A percentile compares a stretch with the other conserved stretches of the same genome.
phyloP scores from a whole-genome alignment of 805 yeast genomes.

The Metschnikowia cerradonensis region DNA sequence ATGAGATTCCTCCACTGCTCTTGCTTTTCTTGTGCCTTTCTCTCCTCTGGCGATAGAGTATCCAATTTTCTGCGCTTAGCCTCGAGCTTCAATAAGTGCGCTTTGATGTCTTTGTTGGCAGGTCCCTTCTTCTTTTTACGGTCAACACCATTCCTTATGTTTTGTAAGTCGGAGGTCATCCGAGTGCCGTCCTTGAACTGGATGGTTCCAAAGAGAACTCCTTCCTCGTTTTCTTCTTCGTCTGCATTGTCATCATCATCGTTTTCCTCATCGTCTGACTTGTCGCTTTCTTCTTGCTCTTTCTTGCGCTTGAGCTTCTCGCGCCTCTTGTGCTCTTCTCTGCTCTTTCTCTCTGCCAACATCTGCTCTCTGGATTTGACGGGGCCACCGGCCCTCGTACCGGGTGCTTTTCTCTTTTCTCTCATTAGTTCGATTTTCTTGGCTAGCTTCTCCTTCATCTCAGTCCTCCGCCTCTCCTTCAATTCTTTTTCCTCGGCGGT shows the following conservation, averaged over 20 bases:
- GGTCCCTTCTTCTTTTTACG: constrained; percentile 73
- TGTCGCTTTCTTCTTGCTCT: constrained; percentile 38
- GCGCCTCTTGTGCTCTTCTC: constrained; percentile 44
- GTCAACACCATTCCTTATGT: constrained; percentile 46
- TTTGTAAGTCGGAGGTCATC: constrained; percentile 67
- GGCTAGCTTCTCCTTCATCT: constrained; percentile 74
- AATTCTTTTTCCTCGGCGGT: constrained; percentile 48
- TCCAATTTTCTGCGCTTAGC: constrained; percentile 63
- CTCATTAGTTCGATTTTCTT: constrained; percentile 64
- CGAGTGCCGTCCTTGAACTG: constrained; percentile 77
- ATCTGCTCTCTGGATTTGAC: constrained; percentile 82
- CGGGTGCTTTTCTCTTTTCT: constrained; percentile 89
- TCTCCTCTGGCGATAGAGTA: constrained; percentile 56
- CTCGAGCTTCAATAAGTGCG: constrained; percentile 75
- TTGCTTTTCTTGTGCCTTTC: constrained; percentile 60
- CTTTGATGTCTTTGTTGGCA: constrained; percentile 74
- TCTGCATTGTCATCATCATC: constrained; percentile 30
- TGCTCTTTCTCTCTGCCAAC: constrained; percentile 55
- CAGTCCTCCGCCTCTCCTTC: constrained; percentile 54
- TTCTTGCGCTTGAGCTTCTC: constrained; percentile 39
- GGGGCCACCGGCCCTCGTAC: constrained; percentile 74
- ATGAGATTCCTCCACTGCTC: constrained; percentile 82
- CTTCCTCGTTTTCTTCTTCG: constrained; percentile 27
- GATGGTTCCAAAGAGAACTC: constrained; percentile 74
- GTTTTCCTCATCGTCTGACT: constrained; percentile 34